phyloP scores from a whole-genome alignment of 2,329 filamentous ascomycete species.

The Alternaria triticina region DNA sequence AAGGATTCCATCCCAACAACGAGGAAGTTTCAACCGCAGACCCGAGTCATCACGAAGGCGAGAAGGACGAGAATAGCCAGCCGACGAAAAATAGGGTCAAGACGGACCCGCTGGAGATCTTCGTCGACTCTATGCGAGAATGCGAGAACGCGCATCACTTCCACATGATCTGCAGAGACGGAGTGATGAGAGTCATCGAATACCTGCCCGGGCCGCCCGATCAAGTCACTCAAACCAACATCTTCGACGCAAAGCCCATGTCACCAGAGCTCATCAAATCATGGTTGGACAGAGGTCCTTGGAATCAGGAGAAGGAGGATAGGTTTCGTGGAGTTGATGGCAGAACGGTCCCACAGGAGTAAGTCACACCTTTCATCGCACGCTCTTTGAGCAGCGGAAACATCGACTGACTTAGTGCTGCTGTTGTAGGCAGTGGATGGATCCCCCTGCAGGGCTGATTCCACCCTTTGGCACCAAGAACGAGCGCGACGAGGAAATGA shows the following conservation, averaged over 20 bases:
- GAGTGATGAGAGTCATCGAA: not conserved
- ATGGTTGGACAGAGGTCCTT: conserved; percentile 1
- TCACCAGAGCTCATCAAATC: conserved; percentile 4
- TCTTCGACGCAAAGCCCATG: conserved; percentile 8
- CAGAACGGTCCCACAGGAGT: conserved; percentile 2
- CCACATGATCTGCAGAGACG: not conserved
- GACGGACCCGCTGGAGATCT: not conserved
- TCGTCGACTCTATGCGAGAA: not conserved
- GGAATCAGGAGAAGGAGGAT: conserved; percentile 1
- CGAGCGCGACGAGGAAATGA: not conserved
- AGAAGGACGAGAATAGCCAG: too few species aligned
- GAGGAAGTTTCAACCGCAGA: not conserved
- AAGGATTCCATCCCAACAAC: not conserved
- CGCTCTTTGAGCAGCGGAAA: not conserved
- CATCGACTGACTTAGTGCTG: not conserved
- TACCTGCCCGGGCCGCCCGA: conserved; percentile 3
- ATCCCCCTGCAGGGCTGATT: not conserved
- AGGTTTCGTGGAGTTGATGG: conserved; percentile 7
- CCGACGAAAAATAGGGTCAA: not conserved
- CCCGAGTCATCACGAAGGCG: not conserved
- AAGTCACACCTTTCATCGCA: not conserved
- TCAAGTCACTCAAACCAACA: not conserved
- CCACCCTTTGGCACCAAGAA: not conserved
- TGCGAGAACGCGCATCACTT: not conserved
- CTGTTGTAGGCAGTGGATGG: not conserved